Percentiles rank a stretch among this genome's conserved stretches.
Evolutionary conservation across 2,329 filamentous ascomycete species (phyloP).

Genomic region (Exophiala sp.): DNA sequence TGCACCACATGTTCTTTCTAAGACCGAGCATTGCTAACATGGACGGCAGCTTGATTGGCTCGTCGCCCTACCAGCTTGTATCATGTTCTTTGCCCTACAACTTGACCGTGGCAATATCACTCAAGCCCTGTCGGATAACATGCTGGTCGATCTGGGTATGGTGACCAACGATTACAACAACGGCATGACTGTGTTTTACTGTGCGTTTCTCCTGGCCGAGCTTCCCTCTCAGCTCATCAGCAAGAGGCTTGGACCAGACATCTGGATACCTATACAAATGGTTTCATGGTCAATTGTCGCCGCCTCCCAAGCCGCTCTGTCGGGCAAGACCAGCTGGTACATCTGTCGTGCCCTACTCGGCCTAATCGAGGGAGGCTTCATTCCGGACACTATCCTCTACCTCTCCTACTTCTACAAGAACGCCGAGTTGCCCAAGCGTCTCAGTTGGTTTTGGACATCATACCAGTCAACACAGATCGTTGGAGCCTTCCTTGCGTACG

Average conservation of each 20-base stretch:
- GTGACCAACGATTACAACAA: constrained; percentile 45
- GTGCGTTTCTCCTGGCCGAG: constrained; percentile 53
- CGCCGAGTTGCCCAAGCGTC: constrained; percentile 63
- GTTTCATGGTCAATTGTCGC: constrained; percentile 51
- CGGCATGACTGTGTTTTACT: constrained; percentile 55
- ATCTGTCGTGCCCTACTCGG: constrained; percentile 43
- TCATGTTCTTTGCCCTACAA: constrained; percentile 58
- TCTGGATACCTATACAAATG: constrained; percentile 55
- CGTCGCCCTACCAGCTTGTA: constrained; percentile 35
- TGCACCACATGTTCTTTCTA: constrained; percentile 25
- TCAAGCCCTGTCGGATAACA: constrained; percentile 54
- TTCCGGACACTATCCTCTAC: constrained; percentile 37
- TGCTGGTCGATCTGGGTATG: constrained; percentile 50
- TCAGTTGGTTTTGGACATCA: constrained; percentile 69
- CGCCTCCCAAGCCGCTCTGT: constrained; percentile 43
- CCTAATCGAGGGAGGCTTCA: constrained; percentile 54
- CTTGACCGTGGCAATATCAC: constrained; percentile 52
- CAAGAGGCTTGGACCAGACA: constrained; percentile 54
- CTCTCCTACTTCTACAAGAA: constrained; percentile 67
- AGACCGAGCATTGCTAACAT: constrained; percentile 21
- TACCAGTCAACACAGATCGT: constrained; percentile 38
- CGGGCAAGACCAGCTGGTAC: constrained; percentile 39
- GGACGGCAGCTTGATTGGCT: constrained; percentile 28
- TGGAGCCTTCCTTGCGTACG: constrained; percentile 26
- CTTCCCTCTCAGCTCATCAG: constrained; percentile 57